Evolutionary conservation across 768 basidiomycete species (phyloP), one percentile per base, ranked within the genome.

Genomic region (Hortiboletus flavorubellus): DNA sequence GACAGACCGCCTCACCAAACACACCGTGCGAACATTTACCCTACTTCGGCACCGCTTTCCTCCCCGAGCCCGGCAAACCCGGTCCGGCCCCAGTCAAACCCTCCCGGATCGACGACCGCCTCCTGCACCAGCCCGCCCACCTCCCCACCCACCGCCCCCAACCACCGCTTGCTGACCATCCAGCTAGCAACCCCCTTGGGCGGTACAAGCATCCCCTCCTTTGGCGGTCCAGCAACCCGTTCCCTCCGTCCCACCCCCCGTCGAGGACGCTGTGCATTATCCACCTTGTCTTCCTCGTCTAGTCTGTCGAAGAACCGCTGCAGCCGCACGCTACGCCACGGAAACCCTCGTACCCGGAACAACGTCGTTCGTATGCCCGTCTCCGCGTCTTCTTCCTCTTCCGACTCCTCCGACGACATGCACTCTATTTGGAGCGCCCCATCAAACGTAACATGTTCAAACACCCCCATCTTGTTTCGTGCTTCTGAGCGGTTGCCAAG

Each of bases 351-450:
- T 26, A 84, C 78, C 29, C 76, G 77, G 23, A 89, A 69, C 9
- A 76, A 59, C 33, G 71, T 73, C 56, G 64, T 67, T 37, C 69
- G 65, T 40, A 65, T 58, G 23, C 67, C 72, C 5, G 26, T 26
- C 26, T 48, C 61, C 2, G 62, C 43, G 31, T 68, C 71, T 34
- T 72, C 68, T 35, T 86, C 86, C 46, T 70, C 72, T 58, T 83
- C 82, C 14, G 88, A 89, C 66, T 91, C 89, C 59, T 91, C 89
- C 31, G 84, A 86, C 29, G 89, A 91, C 84, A 90, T 88, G 69
- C 87, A 90, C 45, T 90, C 89, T 18, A 82, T 57, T 56, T 86
- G 83, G 53, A 91, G 68, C 14, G 89, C 87, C 14, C 82, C 81
- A 62, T 89, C 86, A 63, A 90, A 90, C 14, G 73, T 77, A 26